phyloP scores from a whole-genome alignment of 163 green algal genomes.

The Scenedesmus sp. region DNA sequence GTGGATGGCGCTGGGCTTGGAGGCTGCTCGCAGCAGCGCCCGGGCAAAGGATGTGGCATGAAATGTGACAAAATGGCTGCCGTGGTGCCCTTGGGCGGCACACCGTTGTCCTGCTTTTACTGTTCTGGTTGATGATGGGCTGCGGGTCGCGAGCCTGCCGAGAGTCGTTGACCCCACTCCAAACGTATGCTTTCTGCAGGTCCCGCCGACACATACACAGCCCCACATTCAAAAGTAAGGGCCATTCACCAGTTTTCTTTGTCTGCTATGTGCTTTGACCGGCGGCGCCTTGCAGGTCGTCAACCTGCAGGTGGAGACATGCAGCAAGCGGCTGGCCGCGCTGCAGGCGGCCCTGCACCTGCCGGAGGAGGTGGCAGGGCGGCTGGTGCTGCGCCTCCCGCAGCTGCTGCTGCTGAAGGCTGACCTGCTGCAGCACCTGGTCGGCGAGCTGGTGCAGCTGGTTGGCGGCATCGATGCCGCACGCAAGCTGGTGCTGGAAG shows the following conservation, averaged over 20 bases:
- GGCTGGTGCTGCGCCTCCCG: slow-evolving; percentile 3
- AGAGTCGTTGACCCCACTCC: too few relatives aligned
- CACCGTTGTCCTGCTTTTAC: not conserved
- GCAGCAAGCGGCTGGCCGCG: not conserved
- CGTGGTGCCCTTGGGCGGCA: not conserved
- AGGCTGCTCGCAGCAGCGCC: not conserved
- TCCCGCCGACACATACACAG: too few relatives aligned
- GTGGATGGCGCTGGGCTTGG: too few relatives aligned
- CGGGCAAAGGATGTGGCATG: not conserved
- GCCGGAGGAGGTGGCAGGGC: not conserved
- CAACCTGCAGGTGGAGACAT: slow-evolving; percentile 1
- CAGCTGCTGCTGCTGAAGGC: slow-evolving; percentile 24
- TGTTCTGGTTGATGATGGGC: not conserved
- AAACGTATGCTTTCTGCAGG: too few relatives aligned
- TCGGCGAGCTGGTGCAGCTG: not conserved
- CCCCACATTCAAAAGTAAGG: too few relatives aligned
- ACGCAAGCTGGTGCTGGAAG: not conserved
- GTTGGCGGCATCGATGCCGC: not conserved
- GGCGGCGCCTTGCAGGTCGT: not conserved
- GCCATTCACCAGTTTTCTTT: too few relatives aligned
- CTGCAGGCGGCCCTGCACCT: slow-evolving; percentile 15
- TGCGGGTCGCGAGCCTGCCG: too few relatives aligned
- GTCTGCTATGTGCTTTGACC: too few relatives aligned
- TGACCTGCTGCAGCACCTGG: slow-evolving; percentile 5
- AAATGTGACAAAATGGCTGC: not conserved